Evolutionary conservation across 768 basidiomycete genomes (phyloP).

Genomic region (Coprinellus micaceus): DNA sequence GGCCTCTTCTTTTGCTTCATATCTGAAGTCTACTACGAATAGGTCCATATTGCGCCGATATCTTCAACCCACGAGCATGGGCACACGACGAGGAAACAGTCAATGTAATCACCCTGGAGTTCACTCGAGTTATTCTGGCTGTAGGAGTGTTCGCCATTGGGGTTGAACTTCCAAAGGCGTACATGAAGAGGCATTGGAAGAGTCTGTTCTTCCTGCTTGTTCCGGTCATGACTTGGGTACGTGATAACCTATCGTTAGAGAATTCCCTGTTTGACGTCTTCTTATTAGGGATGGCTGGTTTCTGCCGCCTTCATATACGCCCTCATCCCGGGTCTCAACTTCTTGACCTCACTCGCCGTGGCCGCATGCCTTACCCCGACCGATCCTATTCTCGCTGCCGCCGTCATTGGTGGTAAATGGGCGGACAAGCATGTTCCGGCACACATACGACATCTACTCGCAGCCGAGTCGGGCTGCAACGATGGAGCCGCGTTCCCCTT

Average conservation of each 20-base stretch:
- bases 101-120: constrained; percentile 85
- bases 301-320: constrained; percentile 89
- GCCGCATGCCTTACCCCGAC: constrained; percentile 94
- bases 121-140: constrained; percentile 89
- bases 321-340: constrained; percentile 84
- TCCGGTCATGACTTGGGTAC: constrained; percentile 81
- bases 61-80: constrained; percentile 84
- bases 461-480: constrained; percentile 88
- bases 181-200: constrained; percentile 91
- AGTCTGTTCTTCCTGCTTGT: constrained; percentile 80
- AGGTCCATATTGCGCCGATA: constrained; percentile 80
- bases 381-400: constrained; percentile 89
- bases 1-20: neutral
- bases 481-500: constrained; percentile 98
- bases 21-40: neutral
- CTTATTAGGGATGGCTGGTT: constrained; percentile 85
- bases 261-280: no score
- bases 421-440: constrained; percentile 96
- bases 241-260: constrained; percentile 23
- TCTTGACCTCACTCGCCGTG: constrained; percentile 84
- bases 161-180: constrained; percentile 94
- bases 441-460: constrained; percentile 62
- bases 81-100: constrained; percentile 39
- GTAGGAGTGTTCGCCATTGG: constrained; percentile 98
- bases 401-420: constrained; percentile 92